Conservation (phyloP, 2,329 filamentous ascomycete genomes). For the Aspergillus sojae region DNA sequence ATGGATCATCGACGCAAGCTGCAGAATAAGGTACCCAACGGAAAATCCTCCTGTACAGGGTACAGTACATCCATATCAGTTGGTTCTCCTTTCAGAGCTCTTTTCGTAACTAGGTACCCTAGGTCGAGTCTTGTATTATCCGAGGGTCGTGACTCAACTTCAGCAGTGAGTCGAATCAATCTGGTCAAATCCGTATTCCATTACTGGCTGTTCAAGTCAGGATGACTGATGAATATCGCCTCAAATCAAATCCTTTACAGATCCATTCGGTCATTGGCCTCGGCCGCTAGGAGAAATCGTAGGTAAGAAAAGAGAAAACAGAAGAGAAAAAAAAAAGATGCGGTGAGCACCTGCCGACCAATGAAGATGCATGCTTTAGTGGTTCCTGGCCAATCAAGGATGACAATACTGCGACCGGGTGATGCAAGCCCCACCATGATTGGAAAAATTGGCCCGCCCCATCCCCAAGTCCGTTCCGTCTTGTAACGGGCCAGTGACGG, state of each 20-base stretch:
- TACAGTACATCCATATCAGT: neutral
- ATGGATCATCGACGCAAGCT: conserved; percentile 15
- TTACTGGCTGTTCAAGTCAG: conserved; percentile 1
- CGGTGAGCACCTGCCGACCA: conserved; percentile 35
- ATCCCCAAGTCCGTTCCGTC: conserved; percentile 20
- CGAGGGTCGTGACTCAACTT: neutral
- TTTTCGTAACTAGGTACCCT: neutral
- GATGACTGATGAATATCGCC: conserved; percentile 7
- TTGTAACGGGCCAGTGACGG: conserved; percentile 18
- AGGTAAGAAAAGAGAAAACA: conserved; percentile 14
- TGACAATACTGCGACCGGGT: conserved; percentile 7
- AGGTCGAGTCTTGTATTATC: neutral
- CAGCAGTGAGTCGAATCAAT: neutral
- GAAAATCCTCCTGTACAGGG: neutral
- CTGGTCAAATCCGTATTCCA: neutral
- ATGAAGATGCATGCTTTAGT: conserved; percentile 22
- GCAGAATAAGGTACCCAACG: conserved; percentile 25
- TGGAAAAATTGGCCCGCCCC: conserved; percentile 32
- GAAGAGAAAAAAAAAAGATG: conserved; percentile 28
- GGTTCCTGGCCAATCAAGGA: conserved; percentile 27
- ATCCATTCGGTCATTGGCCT: conserved; percentile 15
- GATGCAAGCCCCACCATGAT: conserved; percentile 26
- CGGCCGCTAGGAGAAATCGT: neutral
- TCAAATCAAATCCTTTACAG: conserved; percentile 11
- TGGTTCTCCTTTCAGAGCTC: neutral